Conservation (phyloP, 2,329 filamentous ascomycete species). For the Immersiporthe knoxdaviesiana region DNA sequence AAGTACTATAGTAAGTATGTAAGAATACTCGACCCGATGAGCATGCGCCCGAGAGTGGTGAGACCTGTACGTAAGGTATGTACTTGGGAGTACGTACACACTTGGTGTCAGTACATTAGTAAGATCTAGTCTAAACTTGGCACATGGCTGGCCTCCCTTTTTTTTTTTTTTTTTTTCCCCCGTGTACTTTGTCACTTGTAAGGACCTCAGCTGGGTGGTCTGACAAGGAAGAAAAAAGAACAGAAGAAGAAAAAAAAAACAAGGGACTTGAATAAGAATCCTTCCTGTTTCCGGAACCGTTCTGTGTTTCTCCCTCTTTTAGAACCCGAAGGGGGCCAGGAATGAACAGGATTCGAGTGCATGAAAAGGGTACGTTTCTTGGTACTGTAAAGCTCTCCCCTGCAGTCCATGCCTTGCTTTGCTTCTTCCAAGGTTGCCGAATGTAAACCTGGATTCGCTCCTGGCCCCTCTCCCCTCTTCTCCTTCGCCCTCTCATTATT, state of each 20-base stretch:
- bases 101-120: no score
- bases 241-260: neutral
- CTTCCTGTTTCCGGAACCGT: neutral
- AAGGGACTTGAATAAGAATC: neutral
- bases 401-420: neutral
- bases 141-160: neutral
- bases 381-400: neutral
- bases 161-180: neutral
- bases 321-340: neutral
- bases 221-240: neutral
- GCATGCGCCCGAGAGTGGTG: neutral
- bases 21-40: no score
- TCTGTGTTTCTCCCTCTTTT: neutral
- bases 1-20: no score
- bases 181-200: no score
- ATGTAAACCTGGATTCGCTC: neutral
- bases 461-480: neutral
- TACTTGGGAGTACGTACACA: neutral
- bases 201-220: neutral
- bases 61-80: neutral
- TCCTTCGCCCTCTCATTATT: neutral
- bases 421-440: neutral
- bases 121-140: constrained; percentile 11
- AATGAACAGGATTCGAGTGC: neutral
- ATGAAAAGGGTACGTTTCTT: neutral